phyloP scores from a whole-genome alignment of 352 stramenopile genomes.

The Globisporangium cederbergense region DNA sequence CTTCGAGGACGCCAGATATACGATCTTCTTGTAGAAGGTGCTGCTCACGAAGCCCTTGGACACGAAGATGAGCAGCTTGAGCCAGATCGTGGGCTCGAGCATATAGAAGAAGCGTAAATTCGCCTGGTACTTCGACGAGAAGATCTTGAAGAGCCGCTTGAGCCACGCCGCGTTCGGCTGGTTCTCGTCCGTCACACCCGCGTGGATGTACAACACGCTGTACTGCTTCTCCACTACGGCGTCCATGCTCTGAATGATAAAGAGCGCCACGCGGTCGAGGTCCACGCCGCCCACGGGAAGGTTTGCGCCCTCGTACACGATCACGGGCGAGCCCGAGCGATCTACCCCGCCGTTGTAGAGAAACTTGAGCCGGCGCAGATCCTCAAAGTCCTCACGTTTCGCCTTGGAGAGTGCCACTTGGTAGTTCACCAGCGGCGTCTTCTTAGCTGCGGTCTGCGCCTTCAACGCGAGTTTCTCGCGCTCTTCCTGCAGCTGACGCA shows the following conservation, averaged over 20 bases:
- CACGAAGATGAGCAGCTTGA: conserved; percentile 73
- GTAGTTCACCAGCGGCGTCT: conserved; percentile 29
- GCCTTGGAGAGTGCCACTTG: conserved; percentile 39
- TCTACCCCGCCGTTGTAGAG: conserved; percentile 71
- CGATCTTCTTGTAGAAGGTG: conserved; percentile 75
- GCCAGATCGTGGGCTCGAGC: conserved; percentile 63
- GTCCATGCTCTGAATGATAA: conserved; percentile 67
- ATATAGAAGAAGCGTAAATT: conserved; percentile 82
- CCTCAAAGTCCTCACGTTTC: conserved; percentile 48
- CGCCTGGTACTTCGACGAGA: conserved; percentile 46
- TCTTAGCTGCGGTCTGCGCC: conserved; percentile 9
- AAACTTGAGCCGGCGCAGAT: conserved; percentile 51
- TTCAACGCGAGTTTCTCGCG: conserved; percentile 21
- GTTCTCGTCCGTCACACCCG: conserved; percentile 39
- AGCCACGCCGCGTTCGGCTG: conserved; percentile 64
- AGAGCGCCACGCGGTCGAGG: conserved; percentile 70
- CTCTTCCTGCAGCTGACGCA: conserved; percentile 37
- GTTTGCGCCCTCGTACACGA: conserved; percentile 67
- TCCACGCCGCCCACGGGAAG: conserved; percentile 42
- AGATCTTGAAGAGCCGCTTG: conserved; percentile 59
- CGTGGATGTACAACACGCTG: conserved; percentile 71
- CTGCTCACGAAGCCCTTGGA: conserved; percentile 57
- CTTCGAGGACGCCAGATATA: conserved; percentile 49
- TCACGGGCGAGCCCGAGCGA: conserved; percentile 55
- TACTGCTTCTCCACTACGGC: conserved; percentile 49